Base-by-base conservation (phyloP, 306 rosid genomes). In the Cucumis melo region DNA sequence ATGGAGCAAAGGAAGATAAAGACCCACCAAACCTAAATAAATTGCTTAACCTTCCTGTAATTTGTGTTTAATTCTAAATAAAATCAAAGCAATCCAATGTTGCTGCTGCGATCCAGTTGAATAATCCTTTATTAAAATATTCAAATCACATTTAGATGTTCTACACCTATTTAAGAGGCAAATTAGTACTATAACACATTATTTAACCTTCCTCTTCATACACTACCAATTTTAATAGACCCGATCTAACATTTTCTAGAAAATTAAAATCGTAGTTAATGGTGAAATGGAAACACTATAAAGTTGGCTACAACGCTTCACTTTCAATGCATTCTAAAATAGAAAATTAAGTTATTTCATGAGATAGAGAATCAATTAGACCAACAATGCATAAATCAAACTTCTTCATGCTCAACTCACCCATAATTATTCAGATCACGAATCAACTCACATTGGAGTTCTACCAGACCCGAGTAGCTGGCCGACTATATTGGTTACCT, bases 401-500 rank as follows among this genome's bases (percentile, higher is more conserved):
- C 20, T 6, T 21, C 38, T 21, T 13, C 73, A 19, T 66, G 41
- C 32, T 53, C 55, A 68, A 68, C 48, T 10, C 55, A 73, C 63
- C 32, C 6, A 20, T n/a, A 55, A 55, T 17, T 19, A 73, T 20
- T 53, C 77, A 51, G 12, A 73, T 53, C 50, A 10, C 2, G 32
- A 36, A 16, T 5, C 14, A 27, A 17, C 1, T 77, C 73, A 77
- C 74, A 77, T 77, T 29, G 80, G 80, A 44, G 80, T 61, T 50
- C 61, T 77, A 19, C 74, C 80, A 5, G 73, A 62, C 48, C 80
- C 80, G 7, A 77, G 80, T 55, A 77, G 73, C 80, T 77, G 80
- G n/a, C 80, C 80, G 38, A 77, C 5, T 53, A 77, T 53, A 64
- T 77, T 77, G 27, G 80, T 77, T 53, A 77, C 80, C 80, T 77